A percentile compares a stretch with the other conserved stretches of the same genome.
Evolutionary conservation across 208 protist species (phyloP).

Genomic region (Leishmania major): DNA sequence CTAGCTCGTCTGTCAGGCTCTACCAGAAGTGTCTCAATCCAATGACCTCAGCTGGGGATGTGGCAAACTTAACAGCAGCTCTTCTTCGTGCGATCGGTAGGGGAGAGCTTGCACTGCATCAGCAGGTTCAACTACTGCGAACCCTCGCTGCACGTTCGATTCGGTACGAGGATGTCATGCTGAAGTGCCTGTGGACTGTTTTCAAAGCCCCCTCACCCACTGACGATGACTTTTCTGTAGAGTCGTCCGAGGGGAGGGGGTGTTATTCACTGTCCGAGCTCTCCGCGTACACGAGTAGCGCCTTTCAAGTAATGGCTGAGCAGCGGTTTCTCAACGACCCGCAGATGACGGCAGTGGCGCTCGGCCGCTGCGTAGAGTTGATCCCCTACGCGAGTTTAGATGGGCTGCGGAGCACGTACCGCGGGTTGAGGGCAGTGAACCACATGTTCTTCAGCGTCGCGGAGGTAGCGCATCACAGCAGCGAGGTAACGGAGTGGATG

Average conservation of each 20-base stretch:
- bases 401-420: conserved; percentile 53
- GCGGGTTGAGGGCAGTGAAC: conserved; percentile 50
- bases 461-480: conserved; percentile 53
- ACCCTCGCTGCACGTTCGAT: conserved; percentile 37
- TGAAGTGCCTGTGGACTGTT: conserved; percentile 64
- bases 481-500: conserved; percentile 27
- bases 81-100: conserved; percentile 22
- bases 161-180: conserved; percentile 67
- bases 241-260: not conserved
- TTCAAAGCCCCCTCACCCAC: conserved; percentile 47
- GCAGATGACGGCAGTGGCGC: conserved; percentile 66
- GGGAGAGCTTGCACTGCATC: conserved; percentile 12
- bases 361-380: conserved; percentile 76
- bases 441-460: conserved; percentile 71
- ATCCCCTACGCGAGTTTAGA: conserved; percentile 40
- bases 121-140: conserved; percentile 32
- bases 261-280: conserved; percentile 15
- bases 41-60: conserved; percentile 11
- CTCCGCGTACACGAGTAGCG: conserved; percentile 44
- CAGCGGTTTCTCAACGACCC: conserved; percentile 59
- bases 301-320: conserved; percentile 59
- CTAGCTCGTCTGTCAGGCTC: not conserved
- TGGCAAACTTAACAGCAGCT: conserved; percentile 12
- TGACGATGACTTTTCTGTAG: not conserved
- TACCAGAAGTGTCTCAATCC: conserved; percentile 22